Evolutionary conservation across 78 protist species (phyloP), one percentile per base, ranked within the genome.

Genomic region (slime mould (Dictyostelium discoideum)): DNA sequence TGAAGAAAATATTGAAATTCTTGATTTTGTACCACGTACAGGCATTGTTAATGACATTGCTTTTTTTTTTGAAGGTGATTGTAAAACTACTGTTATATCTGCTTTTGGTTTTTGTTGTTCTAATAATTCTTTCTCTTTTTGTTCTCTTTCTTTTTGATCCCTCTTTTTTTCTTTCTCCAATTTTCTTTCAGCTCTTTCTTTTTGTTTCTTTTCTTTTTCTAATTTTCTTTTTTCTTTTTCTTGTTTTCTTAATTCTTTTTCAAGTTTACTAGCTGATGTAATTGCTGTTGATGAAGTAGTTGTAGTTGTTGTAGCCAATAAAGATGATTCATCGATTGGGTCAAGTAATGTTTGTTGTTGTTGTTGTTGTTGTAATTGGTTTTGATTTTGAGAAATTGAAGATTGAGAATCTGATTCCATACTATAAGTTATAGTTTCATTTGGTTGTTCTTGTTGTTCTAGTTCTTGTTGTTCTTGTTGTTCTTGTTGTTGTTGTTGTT

Each of bases 1-100:
- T 8, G 93, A 40, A 6, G 93, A 88, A 60, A 88, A 88, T 6
- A 88, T 88, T 40, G 93, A 88, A 9, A 88, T 88, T 80, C 93
- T 88, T 32, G 42, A 22, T 72, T 88, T 88, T 3, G 86, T 14
- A n/a, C 87, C 85, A 29, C 93, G 77, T 42, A 48, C 81, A 20
- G 93, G 86, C 76, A 88, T 60, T 3, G 93, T 88, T 7, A 86
- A 37, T 8, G 85, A 54, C 26, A 86, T 86, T 50, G 92, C 72
- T 50, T 86, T 86, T 4, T 85, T 16, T 63, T 88, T 88, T 26
- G 40, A 22, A 18, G 39, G 46, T 22, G 54, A 37, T 40, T 88
- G 93, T 83, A 88, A 63, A 3, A 88, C 93, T 2, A 88, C 93
- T 16, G 86, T 65, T 3, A 88, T 88, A 65, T 88, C 93, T 1